These are phyloP conservation scores for Beauveria caledonica DNA, from an alignment of 2,329 filamentous ascomycete genomes.

Conservation along the genomic window DNA sequence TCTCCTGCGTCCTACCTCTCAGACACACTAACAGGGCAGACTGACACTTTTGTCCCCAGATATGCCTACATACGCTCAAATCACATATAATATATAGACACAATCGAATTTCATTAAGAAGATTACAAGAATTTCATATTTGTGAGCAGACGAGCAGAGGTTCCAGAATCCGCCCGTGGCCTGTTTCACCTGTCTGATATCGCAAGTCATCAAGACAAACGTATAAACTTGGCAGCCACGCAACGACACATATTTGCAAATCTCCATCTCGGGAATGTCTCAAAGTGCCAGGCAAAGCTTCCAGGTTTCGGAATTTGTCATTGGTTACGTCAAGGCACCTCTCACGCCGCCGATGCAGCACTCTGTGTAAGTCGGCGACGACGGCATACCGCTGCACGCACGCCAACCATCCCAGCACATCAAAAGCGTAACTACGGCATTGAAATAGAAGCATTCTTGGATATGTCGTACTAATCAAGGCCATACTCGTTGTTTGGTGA, in stretches of 20 bases:
- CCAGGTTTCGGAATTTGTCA: background rate
- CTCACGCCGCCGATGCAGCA: background rate
- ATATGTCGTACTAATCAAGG: background rate
- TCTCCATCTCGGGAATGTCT: background rate
- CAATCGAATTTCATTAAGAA: background rate
- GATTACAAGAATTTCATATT: background rate
- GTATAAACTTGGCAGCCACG: background rate
- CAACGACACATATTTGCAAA: background rate
- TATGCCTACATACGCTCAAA: too few species aligned
- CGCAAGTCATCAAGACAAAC: background rate
- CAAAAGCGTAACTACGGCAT: background rate
- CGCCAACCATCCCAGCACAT: background rate
- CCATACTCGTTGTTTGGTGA: background rate
- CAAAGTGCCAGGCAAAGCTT: background rate
- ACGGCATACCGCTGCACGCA: background rate
- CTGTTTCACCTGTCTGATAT: background rate
- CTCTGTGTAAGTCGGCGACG: background rate
- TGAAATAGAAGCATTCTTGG: background rate
- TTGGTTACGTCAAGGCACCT: background rate
- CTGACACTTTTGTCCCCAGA: background rate
- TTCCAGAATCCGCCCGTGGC: slow-evolving; percentile 3
- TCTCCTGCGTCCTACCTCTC: background rate
- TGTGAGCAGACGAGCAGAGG: background rate
- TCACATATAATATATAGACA: too few species aligned
- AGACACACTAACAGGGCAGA: background rate